These are phyloP conservation scores for Eragrostis curvula DNA, from an alignment of 176 grass and related monocot species.

Conservation along the genomic window DNA sequence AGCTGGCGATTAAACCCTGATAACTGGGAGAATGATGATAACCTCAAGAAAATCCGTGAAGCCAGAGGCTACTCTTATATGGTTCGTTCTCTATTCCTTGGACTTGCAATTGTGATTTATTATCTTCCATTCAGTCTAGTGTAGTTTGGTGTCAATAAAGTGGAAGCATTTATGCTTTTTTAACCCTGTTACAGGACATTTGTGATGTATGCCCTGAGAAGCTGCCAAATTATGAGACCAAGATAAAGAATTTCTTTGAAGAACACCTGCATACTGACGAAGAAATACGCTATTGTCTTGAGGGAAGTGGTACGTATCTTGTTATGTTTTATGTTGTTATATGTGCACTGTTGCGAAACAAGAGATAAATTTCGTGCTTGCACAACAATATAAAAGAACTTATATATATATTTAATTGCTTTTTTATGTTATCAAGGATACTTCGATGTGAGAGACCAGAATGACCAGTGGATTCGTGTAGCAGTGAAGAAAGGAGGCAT, in stretches of 20 bases:
- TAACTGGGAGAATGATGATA: constrained; percentile 79
- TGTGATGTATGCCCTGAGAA: constrained; percentile 85
- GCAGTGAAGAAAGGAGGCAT: constrained; percentile 89
- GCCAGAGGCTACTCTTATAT: constrained; percentile 80
- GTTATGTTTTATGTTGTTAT: background rate
- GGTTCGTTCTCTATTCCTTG: constrained; percentile 36
- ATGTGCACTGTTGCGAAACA: background rate
- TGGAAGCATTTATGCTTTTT: background rate
- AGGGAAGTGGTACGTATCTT: constrained; percentile 75
- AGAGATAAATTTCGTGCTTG: background rate
- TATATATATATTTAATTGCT: constrained; percentile 7
- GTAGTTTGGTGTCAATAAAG: background rate
- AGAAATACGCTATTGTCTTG: constrained; percentile 91
- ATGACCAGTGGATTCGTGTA: constrained; percentile 81
- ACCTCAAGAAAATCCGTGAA: constrained; percentile 87
- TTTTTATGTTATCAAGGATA: constrained; percentile 59
- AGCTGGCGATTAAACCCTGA: constrained; percentile 69
- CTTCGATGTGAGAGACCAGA: constrained; percentile 81
- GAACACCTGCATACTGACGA: constrained; percentile 92
- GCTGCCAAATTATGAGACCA: constrained; percentile 80
- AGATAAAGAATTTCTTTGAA: constrained; percentile 89
- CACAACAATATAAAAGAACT: background rate
- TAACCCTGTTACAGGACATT: constrained; percentile 65
- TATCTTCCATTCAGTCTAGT: background rate
- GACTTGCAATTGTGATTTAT: background rate